A percentile compares a stretch with the other conserved stretches of the same genome.
Conservation (phyloP, 805 yeast species). For the Nakazawaea populi region DNA sequence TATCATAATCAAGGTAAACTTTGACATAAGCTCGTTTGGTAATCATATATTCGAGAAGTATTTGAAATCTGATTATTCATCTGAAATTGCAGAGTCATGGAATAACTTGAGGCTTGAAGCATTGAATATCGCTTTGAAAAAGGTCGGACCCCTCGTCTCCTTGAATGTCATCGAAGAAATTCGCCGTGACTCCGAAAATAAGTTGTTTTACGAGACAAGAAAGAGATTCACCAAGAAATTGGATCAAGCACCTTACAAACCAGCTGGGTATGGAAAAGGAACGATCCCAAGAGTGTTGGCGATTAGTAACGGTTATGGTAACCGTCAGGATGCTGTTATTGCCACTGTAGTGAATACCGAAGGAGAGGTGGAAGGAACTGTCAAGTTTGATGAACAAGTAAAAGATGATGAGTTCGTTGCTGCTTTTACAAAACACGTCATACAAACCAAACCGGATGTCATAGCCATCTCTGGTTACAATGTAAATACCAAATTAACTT, state of each 20-base stretch:
- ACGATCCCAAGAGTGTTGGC: constrained; percentile 82
- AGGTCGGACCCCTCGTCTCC: constrained; percentile 60
- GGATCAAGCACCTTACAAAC: constrained; percentile 92
- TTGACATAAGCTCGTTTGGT: constrained; percentile 26
- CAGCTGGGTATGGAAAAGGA: constrained; percentile 70
- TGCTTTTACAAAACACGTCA: constrained; percentile 54
- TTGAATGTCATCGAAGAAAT: constrained; percentile 79
- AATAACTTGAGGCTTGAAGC: constrained; percentile 65
- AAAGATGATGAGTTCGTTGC: constrained; percentile 59
- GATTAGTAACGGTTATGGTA: constrained; percentile 82
- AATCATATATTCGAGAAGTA: constrained; percentile 46
- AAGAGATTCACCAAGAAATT: constrained; percentile 60
- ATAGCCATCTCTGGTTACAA: constrained; percentile 87
- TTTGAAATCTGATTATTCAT: constrained; percentile 71
- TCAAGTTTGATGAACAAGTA: constrained; percentile 75
- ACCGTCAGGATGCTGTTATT: constrained; percentile 77
- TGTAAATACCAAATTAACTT: constrained; percentile 52
- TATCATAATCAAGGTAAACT: constrained; percentile 56
- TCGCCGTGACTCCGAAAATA: constrained; percentile 67
- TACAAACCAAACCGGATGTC: constrained; percentile 75
- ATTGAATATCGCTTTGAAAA: constrained; percentile 60
- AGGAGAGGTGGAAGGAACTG: constrained; percentile 71
- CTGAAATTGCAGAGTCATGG: constrained; percentile 77
- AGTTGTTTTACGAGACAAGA: constrained; percentile 66
- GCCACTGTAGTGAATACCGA: constrained; percentile 75